Evolutionary conservation across 2,329 filamentous ascomycete species (phyloP), one percentile per base, ranked within the genome.

Genomic region (Leptographium flavum): DNA sequence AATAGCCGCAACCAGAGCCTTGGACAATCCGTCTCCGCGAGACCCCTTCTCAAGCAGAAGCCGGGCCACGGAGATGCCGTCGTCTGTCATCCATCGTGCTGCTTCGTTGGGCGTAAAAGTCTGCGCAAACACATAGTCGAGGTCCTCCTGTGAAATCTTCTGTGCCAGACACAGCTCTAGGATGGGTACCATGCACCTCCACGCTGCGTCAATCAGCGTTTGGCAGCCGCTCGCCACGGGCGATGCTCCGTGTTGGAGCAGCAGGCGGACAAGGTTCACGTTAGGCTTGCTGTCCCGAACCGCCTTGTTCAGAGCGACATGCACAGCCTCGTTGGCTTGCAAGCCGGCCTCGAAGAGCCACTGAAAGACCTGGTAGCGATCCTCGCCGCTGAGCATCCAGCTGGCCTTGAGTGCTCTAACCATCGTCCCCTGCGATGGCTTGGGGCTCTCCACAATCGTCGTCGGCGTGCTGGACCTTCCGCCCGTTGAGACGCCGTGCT

Each of bases 321-420:
- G 65, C 0, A 77, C 55, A 15, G 73, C 67, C n/a, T 69, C 68
- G 0, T 63, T 64, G 1, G 63, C 60, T 0, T 63, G 57, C 41
- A 75, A 59, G 0, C 71, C 72, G 1, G 71, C 73, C 21, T 65
- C 62, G 47, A 77, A 68, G 4, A 78, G 59, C 61, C 69, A 69
- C 14, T 62, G 55, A 25, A 73, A 59, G 14, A 76, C 60, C 7
- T 63, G 62, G 47, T 68, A 67, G 21, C 74, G 63, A 8, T 61
- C 67, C 17, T 70, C 69, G 21, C 62, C 62, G 39, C 62, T 66
- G 11, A 77, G 58, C 36, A 65, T 67, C 68, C 71, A 73, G 48
- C 65, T 69, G 1, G 71, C 68, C 51, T 74, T 70, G n/a, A 78
- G 59, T 0, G 71, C 67, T 9, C 66, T 61, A 3, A 66, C 60